phyloP scores from a whole-genome alignment of 352 stramenopile genomes.

The Pythium sp. region DNA sequence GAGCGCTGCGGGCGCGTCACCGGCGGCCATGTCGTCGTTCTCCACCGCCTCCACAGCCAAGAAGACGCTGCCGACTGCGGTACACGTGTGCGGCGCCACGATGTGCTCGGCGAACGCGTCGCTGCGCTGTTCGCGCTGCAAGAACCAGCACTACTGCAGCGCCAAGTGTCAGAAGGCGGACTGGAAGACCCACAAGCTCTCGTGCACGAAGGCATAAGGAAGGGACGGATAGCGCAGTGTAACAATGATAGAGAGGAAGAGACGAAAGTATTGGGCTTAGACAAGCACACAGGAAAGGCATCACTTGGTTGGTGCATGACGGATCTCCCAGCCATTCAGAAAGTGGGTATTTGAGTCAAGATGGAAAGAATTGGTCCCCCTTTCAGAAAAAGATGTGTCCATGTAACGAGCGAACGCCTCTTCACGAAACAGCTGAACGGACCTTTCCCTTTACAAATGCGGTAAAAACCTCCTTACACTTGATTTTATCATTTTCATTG shows the following conservation, averaged over 20 bases:
- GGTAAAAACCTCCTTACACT: background rate
- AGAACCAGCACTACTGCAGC: constrained; percentile 83
- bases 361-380: background rate
- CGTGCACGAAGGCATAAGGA: constrained; percentile 34
- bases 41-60: constrained; percentile 23
- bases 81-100: constrained; percentile 62
- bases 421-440: background rate
- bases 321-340: background rate
- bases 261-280: background rate
- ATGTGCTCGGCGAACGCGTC: constrained; percentile 69
- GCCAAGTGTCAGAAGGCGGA: constrained; percentile 79
- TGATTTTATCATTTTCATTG: background rate
- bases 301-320: background rate
- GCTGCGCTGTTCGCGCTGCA: constrained; percentile 81
- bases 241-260: background rate
- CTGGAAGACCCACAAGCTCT: constrained; percentile 80
- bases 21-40: constrained; percentile 22
- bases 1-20: constrained; percentile 26
- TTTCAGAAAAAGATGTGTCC: background rate
- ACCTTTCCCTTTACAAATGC: background rate
- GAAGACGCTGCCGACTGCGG: constrained; percentile 26
- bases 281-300: background rate
- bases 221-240: background rate
- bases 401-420: background rate
- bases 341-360: background rate